Base-by-base conservation (phyloP, 805 yeast genomes). In the Blastobotrys americana region DNA sequence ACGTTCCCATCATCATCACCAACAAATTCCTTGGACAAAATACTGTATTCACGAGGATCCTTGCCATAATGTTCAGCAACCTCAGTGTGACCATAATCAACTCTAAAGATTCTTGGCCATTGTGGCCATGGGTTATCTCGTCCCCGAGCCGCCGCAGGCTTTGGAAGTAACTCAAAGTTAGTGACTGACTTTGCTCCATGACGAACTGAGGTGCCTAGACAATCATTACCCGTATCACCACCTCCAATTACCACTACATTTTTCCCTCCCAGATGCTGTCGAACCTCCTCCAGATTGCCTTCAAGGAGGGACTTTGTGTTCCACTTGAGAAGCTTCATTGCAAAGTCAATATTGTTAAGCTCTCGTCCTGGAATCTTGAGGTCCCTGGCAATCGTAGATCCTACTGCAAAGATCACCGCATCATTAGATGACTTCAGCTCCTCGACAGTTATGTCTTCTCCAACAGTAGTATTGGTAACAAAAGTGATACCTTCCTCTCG, bases 91-190 rank as follows among this genome's bases (percentile, higher is more conserved):
- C 98, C 98, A 63, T 90, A 90, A 70, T 90, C 98, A 48, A 90
- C 95, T 61, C 97, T 79, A 83, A 93, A 90, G 59, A 93, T 78
- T 64, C 96, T 77, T 55, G 98, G 97, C 97, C 97, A 90, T 71
- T 90, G 98, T 37, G 98, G 98, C 98, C 98, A 90, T 67, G 98
- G 97, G 69, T 90, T 90, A 68, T 93, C 97, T 68, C 80, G 84
- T 38, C 89, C 83, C 65, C 97, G 78, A 47, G 77, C 75, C 23
- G 74, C 74, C 31, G 97, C 85, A 52, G 98, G 98, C 57, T 82
- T 80, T 47, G 98, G 98, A 56, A 90, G 73, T 63, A 90, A 74
- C 71, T 90, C 98, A 65, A 90, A 93, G 76, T 90, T 90, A 53
- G 81, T 76, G 47, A 93, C 96, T 6, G 95, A 84, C 64, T 84